Evolutionary conservation across 495 filamentous ascomycete species (phyloP).

Genomic region (Neurospora terricola): DNA sequence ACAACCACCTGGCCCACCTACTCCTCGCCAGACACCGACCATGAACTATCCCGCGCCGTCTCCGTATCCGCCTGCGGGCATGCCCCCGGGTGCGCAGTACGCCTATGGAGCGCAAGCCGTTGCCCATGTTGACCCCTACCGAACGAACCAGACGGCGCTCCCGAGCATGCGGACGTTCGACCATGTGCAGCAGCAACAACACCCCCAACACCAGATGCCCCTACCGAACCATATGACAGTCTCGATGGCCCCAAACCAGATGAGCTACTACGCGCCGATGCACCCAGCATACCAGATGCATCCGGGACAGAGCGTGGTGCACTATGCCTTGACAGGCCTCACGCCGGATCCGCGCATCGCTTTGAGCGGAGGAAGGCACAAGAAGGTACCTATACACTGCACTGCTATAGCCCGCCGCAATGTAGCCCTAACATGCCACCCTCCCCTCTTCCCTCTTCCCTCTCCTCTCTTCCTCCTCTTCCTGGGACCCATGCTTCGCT

Average conservation of each 20-base stretch:
- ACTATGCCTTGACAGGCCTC: constrained; percentile 47
- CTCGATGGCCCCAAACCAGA: constrained; percentile 20
- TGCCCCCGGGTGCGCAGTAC: constrained; percentile 46
- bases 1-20: constrained; percentile 29
- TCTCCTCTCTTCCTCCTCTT: background rate
- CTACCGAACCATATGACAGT: constrained; percentile 26
- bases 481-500: background rate
- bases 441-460: background rate
- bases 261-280: constrained; percentile 36
- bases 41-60: constrained; percentile 46
- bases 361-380: constrained; percentile 74
- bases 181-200: constrained; percentile 35
- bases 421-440: background rate
- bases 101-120: constrained; percentile 33
- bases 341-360: constrained; percentile 49
- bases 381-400: constrained; percentile 51
- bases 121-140: constrained; percentile 19
- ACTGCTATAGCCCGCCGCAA: background rate
- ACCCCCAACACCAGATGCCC: constrained; percentile 28
- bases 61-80: constrained; percentile 40
- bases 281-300: constrained; percentile 30
- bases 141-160: constrained; percentile 42
- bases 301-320: constrained; percentile 31
- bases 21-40: constrained; percentile 26
- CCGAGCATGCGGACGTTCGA: constrained; percentile 57